These are phyloP conservation scores for Chalaropsis ovoidea DNA, from an alignment of 2,329 filamentous ascomycete genomes.

Conservation along the genomic window DNA sequence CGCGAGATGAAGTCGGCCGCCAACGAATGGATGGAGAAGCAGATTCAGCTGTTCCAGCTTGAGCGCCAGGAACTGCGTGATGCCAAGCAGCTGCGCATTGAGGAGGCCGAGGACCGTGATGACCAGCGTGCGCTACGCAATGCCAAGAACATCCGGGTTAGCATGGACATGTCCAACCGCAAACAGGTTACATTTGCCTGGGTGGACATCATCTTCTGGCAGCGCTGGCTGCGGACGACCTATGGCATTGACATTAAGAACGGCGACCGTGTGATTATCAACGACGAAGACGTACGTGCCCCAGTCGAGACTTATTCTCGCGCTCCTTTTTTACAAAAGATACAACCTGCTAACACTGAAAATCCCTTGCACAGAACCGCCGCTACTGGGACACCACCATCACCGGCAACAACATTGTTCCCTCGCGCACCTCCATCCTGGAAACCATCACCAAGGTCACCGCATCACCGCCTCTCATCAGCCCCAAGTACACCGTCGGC, in stretches of 20 bases:
- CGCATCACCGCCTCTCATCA: slow-evolving; percentile 57
- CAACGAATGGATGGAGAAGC: slow-evolving; percentile 96
- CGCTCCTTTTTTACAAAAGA: neutral
- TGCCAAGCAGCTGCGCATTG: slow-evolving; percentile 87
- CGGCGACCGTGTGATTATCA: slow-evolving; percentile 88
- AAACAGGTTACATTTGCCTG: slow-evolving; percentile 92
- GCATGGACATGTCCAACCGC: slow-evolving; percentile 75
- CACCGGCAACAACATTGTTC: slow-evolving; percentile 80
- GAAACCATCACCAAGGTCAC: slow-evolving; percentile 71
- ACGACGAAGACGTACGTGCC: slow-evolving; percentile 81
- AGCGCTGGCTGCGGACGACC: slow-evolving; percentile 89
- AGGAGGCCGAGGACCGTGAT: slow-evolving; percentile 87
- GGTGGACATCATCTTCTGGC: slow-evolving; percentile 96
- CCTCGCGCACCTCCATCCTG: slow-evolving; percentile 80
- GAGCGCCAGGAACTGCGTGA: slow-evolving; percentile 89
- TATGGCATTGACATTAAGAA: slow-evolving; percentile 83
- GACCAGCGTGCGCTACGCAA: slow-evolving; percentile 77
- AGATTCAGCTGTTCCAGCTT: slow-evolving; percentile 80
- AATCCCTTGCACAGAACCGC: slow-evolving; percentile 52
- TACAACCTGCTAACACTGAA: slow-evolving; percentile 31
- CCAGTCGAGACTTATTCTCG: neutral
- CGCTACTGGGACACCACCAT: slow-evolving; percentile 90
- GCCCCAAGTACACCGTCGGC: slow-evolving; percentile 66
- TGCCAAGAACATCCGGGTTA: slow-evolving; percentile 84
- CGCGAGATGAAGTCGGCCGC: slow-evolving; percentile 93